Base-by-base conservation (phyloP, 2,329 filamentous ascomycete species). In the Hypoxylon sp. region DNA sequence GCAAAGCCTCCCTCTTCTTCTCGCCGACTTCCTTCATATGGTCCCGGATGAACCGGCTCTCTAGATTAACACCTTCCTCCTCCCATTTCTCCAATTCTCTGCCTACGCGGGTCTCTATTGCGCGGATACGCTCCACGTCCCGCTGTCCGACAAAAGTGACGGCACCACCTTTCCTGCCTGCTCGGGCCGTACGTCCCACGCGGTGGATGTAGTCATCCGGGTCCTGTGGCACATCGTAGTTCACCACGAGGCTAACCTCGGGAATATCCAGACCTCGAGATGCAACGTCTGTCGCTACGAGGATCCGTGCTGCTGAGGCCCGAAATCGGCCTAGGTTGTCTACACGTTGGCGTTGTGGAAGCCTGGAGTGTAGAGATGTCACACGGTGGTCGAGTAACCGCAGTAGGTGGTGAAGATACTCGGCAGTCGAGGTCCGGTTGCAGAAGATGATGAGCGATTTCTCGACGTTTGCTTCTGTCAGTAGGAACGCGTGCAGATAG, bases 131-230 rank as follows among this genome's bases (percentile, higher is more conserved):
- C 75, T 94, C 90, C 1, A 98, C 94, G 80, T 99, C 96, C 64
- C 95, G 87, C 84, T 98, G 95, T 2, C 96, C 95, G 1, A 99
- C 91, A 74, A 99, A 88, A 1, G 93, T 97, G 14, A 98, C 89
- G 4, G 92, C 90, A 71, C 94, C 91, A 75, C 96, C 96, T 58
- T 85, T 86, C 48, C 94, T 88, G 0, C 96, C 96, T 0, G 96
- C 96, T 87, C 96, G 91, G 3, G 96, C 96, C 11, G 96, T 99
- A 81, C 96, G 91, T 79, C 96, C 96, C 55, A 98, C 95, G 11
- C 96, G 90, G 83, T 99, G 96, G 72, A 99, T 96, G 80, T 99
- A 99, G 81, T 98, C 95, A 79, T 98, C 94, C 2, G 95, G 94
- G 77, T 98, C 94, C n/a, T 95, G 90, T 0, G 96, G 96, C 0